phyloP scores from a whole-genome alignment of 805 yeast genomes.

The Gaillardinia entomophila region DNA sequence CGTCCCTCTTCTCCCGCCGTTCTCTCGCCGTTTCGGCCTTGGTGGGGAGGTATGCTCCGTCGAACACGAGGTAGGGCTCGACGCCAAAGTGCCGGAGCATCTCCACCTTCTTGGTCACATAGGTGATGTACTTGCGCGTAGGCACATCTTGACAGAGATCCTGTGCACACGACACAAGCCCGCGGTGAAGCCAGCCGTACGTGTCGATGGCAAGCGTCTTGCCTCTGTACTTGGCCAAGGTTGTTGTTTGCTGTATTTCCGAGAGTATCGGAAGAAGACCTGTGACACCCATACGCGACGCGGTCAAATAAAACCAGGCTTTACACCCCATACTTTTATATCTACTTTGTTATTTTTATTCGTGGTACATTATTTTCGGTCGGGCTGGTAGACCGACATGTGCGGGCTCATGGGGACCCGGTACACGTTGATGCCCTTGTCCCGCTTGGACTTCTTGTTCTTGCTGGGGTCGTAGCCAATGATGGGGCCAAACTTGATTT shows the following conservation, averaged over 20 bases:
- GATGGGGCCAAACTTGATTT: constrained; percentile 35
- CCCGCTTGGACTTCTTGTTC: constrained; percentile 11
- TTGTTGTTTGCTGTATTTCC: constrained; percentile 57
- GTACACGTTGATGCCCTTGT: constrained; percentile 17
- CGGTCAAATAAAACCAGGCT: background rate
- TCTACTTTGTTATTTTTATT: background rate
- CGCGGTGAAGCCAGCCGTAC: constrained; percentile 93
- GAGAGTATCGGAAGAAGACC: constrained; percentile 79
- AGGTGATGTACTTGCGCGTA: constrained; percentile 67
- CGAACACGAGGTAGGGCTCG: constrained; percentile 84
- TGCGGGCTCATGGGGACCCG: constrained; percentile 27
- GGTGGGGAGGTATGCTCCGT: constrained; percentile 81
- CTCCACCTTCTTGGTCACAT: constrained; percentile 58
- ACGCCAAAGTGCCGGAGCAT: constrained; percentile 66
- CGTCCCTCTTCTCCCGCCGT: constrained; percentile 51
- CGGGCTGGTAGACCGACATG: constrained; percentile 30
- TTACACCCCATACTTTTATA: too few species aligned
- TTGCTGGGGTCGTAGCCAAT: constrained; percentile 36
- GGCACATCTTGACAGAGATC: constrained; percentile 70
- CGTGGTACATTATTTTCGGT: too few species aligned
- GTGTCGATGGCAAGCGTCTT: constrained; percentile 88
- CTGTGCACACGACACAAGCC: constrained; percentile 74
- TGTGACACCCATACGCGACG: constrained; percentile 62
- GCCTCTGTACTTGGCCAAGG: constrained; percentile 61
- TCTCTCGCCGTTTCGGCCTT: constrained; percentile 69